Base-by-base conservation (phyloP, 768 basidiomycete species). In the Strobilomyces echinocephalus region DNA sequence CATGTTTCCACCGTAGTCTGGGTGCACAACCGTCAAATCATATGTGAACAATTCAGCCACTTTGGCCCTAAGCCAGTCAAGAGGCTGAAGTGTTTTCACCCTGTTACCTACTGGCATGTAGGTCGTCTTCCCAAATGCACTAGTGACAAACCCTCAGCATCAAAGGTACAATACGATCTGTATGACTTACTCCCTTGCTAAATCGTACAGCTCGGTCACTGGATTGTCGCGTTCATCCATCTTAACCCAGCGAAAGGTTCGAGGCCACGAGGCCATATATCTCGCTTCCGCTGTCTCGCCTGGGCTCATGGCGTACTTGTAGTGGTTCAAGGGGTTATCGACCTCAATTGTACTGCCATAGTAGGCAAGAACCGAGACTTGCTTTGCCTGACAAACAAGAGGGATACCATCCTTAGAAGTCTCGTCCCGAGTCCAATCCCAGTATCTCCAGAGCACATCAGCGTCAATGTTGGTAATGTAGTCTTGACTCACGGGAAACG, bases 211-310 rank as follows among this genome's bases (percentile, higher is more conserved):
- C 21, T 62, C 61, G 30, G 26, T 3, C 6, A 44, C 35, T 4
- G 58, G 61, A 1, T 53, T 5, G 10, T 2, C 33, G 33, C 10
- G 4, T 16, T 16, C n/a, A 21, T 21, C 2, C 1, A 33, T 1
- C 21, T 60, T 12, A 8, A 21, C 55, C 61, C 61, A 63, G 9
- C 62, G 58, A 30, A 49, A 63, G 16, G 61, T 62, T 11, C 59
- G 50, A 0, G 16, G 3, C 59, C 59, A 60, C 8, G n/a, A 7
- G 30, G 2, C 26, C 50, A 60, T 52, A 20, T 60, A 60, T 30
- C 26, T 21, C n/a, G 40, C 7, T 20, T 28, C 47, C 9, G 2
- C 0, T 1, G 31, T 9, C 14, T 0, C 1, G 21, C 59, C 59
- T 18, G 59, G 59, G 5, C 28, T 49, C 18, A 1, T 3, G n/a